Base-by-base conservation (phyloP, 2,329 filamentous ascomycete species). In the Amauroascus verrucosus region DNA sequence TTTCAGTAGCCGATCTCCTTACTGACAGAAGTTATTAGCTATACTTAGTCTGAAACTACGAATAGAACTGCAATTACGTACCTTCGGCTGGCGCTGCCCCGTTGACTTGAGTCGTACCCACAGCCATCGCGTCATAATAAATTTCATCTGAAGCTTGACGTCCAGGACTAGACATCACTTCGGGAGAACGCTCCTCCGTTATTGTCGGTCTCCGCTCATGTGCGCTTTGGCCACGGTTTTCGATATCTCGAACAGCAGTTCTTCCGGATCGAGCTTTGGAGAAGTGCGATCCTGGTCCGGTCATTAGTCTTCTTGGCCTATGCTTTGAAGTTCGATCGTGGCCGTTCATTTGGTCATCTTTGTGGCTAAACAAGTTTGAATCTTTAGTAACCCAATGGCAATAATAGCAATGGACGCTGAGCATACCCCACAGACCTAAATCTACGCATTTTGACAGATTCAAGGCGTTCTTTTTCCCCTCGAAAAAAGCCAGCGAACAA, bases 271-370 rank as follows among this genome's bases (percentile, higher is more conserved):
- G 51, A 41, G 35, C 44, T 13, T 41, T 45, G 16, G 51, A 48
- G 16, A 53, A 53, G 16, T 53, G 51, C 13, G 51, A 53, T 24
- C 51, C 51, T 14, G 44, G 51, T 4, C 51, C 51, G 14, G 44
- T 53, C 28, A 53, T 41, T 26, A 48, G 7, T 14, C 20, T 26
- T 11, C 18, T 24, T 2, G 33, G 37, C 26, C 51, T 35, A 6
- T 41, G 20, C 9, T 47, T 53, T 1, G 41, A 28, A 6, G 43
- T 47, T 14, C 35, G 44, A 44, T 53, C 43, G 28, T 53, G 43
- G 11, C 45, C 35, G 9, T 41, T 48, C 20, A 16, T 26, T 28
- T 30, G 22, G 16, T 38, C 50, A 7, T 43, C 33, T 35, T 35
- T 48, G 33, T 43, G n/a, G 28, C 51, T 48, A 41, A 7, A 37